phyloP scores from a whole-genome alignment of 768 basidiomycete species.

The Hericium rajendrae region DNA sequence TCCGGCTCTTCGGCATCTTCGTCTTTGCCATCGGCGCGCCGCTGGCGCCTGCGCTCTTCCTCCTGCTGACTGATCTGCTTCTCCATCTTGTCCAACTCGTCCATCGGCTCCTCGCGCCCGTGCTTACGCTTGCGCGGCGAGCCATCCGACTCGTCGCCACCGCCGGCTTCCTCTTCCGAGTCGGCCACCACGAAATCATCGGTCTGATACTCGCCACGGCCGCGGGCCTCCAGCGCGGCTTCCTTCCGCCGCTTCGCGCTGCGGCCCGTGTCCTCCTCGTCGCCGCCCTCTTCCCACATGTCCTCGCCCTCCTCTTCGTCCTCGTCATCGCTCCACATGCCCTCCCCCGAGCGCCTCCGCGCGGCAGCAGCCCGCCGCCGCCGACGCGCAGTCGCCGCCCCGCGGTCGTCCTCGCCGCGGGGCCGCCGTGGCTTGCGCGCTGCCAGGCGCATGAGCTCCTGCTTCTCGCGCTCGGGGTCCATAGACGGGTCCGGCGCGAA shows the following conservation, averaged over 20 bases:
- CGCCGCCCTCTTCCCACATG: constrained; percentile 11
- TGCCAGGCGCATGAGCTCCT: constrained; percentile 54
- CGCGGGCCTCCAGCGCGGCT: constrained; percentile 33
- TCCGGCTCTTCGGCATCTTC: constrained; percentile 15
- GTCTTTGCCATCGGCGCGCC: constrained; percentile 13
- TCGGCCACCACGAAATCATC: constrained; percentile 84
- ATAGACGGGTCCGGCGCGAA: constrained; percentile 71
- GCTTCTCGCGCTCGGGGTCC: constrained; percentile 68
- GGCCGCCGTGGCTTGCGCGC: constrained; percentile 57
- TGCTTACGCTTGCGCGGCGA: constrained; percentile 21
- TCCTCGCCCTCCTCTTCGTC: constrained; percentile 31
- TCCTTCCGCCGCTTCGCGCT: constrained; percentile 33
- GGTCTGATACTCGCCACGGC: constrained; percentile 65
- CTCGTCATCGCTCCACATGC: constrained; percentile 63
- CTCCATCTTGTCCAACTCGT: constrained; percentile 65
- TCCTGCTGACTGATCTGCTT: constrained; percentile 50
- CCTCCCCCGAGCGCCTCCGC: constrained; percentile 24
- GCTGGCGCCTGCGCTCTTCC: constrained; percentile 39
- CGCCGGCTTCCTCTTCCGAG: constrained; percentile 49
- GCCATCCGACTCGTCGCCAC: constrained; percentile 7
- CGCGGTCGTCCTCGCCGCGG: constrained; percentile 37
- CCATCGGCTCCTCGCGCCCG: constrained; percentile 35
- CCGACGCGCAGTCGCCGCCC: constrained; percentile 38
- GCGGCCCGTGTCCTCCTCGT: constrained; percentile 36
- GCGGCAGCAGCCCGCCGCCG: constrained; percentile 24